These are phyloP conservation scores for Malus sylvestris DNA, from an alignment of 306 rosid genomes.

Conservation along the genomic window DNA sequence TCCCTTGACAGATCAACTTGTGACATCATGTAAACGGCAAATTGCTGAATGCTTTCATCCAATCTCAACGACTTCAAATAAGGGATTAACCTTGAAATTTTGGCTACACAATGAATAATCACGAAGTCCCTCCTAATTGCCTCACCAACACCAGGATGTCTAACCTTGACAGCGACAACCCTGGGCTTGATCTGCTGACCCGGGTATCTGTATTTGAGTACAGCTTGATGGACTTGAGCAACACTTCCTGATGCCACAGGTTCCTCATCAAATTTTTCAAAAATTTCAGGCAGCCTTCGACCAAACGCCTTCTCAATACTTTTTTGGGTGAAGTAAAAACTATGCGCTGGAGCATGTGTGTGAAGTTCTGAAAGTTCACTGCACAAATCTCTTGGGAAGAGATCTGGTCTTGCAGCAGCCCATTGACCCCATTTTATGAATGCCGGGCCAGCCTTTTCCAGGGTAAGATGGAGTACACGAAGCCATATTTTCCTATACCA, in stretches of 20 bases:
- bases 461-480: constrained; percentile 40
- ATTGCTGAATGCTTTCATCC: constrained; percentile 67
- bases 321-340: constrained; percentile 48
- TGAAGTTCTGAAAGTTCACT: constrained; percentile 63
- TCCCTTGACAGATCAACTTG: constrained; percentile 86
- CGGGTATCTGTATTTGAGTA: constrained; percentile 58
- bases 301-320: constrained; percentile 66
- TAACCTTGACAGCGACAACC: constrained; percentile 73
- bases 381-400: constrained; percentile 73
- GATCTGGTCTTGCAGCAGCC: constrained; percentile 86
- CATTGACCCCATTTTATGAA: constrained; percentile 92
- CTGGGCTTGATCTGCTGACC: constrained; percentile 52
- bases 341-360: constrained; percentile 63
- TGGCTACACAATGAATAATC: constrained; percentile 51
- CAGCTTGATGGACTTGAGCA: constrained; percentile 82
- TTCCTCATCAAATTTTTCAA: constrained; percentile 63
- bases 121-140: constrained; percentile 68
- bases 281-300: constrained; percentile 51
- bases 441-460: constrained; percentile 74
- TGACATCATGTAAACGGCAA: constrained; percentile 65
- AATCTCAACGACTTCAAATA: constrained; percentile 61
- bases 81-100: constrained; percentile 43
- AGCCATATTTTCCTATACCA: constrained; percentile 61
- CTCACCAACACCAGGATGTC: constrained; percentile 79
- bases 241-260: constrained; percentile 84